Evolutionary conservation across 352 stramenopile genomes (phyloP).

Genomic region (Phytophthora tubulina): DNA sequence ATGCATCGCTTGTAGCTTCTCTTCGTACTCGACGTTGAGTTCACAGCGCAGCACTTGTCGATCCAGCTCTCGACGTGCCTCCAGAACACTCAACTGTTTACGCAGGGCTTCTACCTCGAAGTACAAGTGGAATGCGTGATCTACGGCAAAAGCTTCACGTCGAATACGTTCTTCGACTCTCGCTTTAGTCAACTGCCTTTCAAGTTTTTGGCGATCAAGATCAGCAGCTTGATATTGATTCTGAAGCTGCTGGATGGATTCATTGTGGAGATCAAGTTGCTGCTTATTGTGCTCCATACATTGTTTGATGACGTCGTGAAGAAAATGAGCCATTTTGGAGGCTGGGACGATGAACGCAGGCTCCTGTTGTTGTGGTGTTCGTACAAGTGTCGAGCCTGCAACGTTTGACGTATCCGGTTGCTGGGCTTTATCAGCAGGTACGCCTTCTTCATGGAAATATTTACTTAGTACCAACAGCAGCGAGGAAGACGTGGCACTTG

Average conservation of each 20-base stretch:
- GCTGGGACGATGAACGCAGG: slow-evolving; percentile 32
- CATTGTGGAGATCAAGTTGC: slow-evolving; percentile 26
- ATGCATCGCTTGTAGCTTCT: slow-evolving; percentile 64
- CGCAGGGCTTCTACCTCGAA: slow-evolving; percentile 51
- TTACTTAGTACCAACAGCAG: slow-evolving; percentile 26
- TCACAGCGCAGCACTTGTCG: slow-evolving; percentile 54
- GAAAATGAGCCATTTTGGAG: slow-evolving; percentile 31
- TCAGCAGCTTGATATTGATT: slow-evolving; percentile 13
- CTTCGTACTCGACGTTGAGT: slow-evolving; percentile 63
- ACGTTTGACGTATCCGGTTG: background rate
- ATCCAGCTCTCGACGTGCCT: slow-evolving; percentile 48
- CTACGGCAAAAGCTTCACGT: slow-evolving; percentile 54
- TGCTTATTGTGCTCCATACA: slow-evolving; percentile 33
- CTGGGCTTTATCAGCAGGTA: background rate
- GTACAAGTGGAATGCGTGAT: slow-evolving; percentile 54
- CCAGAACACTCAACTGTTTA: slow-evolving; percentile 39
- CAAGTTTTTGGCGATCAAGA: slow-evolving; percentile 18
- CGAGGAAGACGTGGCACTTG: slow-evolving; percentile 1
- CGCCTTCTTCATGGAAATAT: slow-evolving; percentile 22
- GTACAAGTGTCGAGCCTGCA: background rate
- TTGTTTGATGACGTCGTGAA: slow-evolving; percentile 13
- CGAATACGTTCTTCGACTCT: slow-evolving; percentile 46
- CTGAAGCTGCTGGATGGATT: slow-evolving; percentile 26
- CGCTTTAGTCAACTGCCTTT: slow-evolving; percentile 12
- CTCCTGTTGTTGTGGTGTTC: background rate